Conservation (phyloP, 495 filamentous ascomycete species). For the Tuber melanosporum region DNA sequence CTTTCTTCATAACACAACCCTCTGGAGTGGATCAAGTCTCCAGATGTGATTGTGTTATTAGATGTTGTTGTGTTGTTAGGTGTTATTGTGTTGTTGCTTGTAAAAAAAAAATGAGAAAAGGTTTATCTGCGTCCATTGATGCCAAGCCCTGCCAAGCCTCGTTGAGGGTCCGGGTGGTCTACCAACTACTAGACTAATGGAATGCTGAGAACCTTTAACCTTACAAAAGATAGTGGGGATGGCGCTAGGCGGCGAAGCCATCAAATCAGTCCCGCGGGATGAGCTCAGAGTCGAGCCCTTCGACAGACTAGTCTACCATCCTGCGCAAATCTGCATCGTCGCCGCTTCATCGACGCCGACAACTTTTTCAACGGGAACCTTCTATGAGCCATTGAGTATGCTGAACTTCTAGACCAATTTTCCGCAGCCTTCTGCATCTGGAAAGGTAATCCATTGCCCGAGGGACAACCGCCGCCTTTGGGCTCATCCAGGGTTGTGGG, state of each 20-base stretch:
- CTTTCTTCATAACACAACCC: no score
- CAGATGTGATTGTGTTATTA: no score
- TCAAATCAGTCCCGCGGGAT: neutral
- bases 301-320: neutral
- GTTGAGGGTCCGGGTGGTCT: no score
- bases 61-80: no score
- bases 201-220: neutral
- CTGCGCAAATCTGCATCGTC: neutral
- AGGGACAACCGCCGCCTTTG: neutral
- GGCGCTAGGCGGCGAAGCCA: neutral
- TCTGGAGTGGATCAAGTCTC: no score
- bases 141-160: no score
- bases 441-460: neutral
- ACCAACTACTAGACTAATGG: neutral
- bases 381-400: neutral
- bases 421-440: slow-evolving; percentile 1
- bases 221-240: neutral
- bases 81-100: no score
- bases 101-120: no score
- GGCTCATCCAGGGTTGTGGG: neutral
- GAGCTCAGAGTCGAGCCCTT: neutral
- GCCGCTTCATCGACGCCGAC: neutral
- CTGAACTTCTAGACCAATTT: neutral
- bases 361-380: neutral
- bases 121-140: no score